phyloP scores from a whole-genome alignment of 306 rosid genomes.

The Rosa chinensis region DNA sequence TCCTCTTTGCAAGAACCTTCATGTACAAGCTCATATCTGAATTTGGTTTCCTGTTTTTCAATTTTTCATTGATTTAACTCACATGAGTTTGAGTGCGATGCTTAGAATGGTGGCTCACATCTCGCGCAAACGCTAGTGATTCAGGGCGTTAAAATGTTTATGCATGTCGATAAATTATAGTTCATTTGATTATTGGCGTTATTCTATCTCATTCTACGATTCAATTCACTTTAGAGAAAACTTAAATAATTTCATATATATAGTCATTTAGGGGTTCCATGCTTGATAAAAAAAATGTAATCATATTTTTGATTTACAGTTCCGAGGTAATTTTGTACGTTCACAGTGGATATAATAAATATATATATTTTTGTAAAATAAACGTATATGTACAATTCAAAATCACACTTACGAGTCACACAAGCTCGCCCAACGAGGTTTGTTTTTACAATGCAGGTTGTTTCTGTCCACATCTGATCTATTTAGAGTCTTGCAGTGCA shows the following conservation, averaged over 20 bases:
- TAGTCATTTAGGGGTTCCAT: not conserved
- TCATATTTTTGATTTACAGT: not conserved
- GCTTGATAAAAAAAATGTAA: not conserved
- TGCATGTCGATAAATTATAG: not conserved
- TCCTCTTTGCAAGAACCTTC: not conserved
- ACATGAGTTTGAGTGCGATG: not conserved
- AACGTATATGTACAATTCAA: not conserved
- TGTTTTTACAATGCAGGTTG: not conserved
- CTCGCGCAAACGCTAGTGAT: not conserved
- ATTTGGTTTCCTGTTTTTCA: not conserved
- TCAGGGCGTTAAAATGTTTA: not conserved
- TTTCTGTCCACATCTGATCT: not conserved
- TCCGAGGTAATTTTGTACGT: not conserved
- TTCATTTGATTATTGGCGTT: no score
- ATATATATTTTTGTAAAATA: not conserved
- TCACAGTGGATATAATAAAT: not conserved
- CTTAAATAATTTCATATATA: no score
- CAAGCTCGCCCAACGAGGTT: accelerated
- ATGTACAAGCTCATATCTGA: not conserved
- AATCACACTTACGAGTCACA: not conserved
- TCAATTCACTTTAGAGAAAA: accelerated
- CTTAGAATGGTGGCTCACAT: not conserved
- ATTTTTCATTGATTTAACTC: not conserved
- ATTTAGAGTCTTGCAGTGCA: not conserved
- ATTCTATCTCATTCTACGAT: accelerated